Percentiles rank a stretch among this genome's conserved stretches.
These are phyloP conservation scores for Antitrichia curtipendula DNA, from an alignment of 225 moss, liverwort and hornwort genomes.

Conservation along the genomic window DNA sequence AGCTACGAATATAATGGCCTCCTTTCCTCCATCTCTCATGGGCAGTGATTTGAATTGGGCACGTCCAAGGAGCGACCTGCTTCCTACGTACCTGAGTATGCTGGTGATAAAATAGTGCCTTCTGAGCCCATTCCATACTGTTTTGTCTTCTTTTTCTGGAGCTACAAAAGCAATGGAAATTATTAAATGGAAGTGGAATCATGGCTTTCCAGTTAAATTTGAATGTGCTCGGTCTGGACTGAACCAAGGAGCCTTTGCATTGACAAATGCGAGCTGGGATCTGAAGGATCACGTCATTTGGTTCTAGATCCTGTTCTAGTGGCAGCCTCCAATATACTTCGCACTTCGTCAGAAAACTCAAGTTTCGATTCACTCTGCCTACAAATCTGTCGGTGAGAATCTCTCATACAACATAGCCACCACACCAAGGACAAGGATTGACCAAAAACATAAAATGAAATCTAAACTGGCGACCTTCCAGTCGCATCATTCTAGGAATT, in stretches of 20 bases:
- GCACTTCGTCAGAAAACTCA: no score
- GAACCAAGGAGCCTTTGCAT: background rate
- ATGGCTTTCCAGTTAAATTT: background rate
- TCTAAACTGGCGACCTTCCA: no score
- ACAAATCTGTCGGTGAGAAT: no score
- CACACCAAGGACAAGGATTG: background rate
- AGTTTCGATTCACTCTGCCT: no score
- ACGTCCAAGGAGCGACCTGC: background rate
- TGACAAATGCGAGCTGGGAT: background rate
- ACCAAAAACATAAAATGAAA: background rate
- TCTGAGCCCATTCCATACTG: fast-evolving
- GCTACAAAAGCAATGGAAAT: background rate
- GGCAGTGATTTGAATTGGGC: background rate
- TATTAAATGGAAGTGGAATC: background rate
- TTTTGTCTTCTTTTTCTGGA: fast-evolving
- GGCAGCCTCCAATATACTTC: no score
- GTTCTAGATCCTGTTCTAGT: no score
- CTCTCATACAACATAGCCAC: background rate
- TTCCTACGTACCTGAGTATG: fast-evolving
- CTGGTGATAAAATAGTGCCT: fast-evolving
- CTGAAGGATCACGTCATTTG: no score
- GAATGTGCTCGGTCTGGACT: background rate
- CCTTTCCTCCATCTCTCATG: fast-evolving
- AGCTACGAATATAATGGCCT: background rate
- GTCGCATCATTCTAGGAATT: background rate